A percentile compares a stretch with the other conserved stretches of the same genome.
Evolutionary conservation across 2,329 filamentous ascomycete species (phyloP).

Genomic region (Verticillium nubilum): DNA sequence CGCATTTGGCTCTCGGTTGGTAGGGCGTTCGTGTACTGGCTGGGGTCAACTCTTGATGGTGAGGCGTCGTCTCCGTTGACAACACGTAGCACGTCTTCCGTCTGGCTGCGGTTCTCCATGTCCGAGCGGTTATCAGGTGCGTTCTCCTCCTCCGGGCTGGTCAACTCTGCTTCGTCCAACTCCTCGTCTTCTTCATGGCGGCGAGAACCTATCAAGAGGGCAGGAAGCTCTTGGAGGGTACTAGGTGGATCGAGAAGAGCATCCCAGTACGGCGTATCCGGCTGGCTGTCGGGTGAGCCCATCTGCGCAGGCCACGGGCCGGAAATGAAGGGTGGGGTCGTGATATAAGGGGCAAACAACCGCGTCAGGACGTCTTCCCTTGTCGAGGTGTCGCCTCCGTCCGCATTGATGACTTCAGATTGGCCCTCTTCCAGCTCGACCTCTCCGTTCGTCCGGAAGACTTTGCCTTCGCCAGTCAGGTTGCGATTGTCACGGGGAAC

Average conservation of each 20-base stretch:
- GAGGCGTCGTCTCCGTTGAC: slow-evolving; percentile 6
- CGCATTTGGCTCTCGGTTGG: slow-evolving; percentile 36
- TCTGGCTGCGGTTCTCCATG: slow-evolving; percentile 16
- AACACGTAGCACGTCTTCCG: neutral
- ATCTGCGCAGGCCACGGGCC: slow-evolving; percentile 17
- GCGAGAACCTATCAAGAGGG: slow-evolving; percentile 24
- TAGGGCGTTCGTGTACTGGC: slow-evolving; percentile 22
- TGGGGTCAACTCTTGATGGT: slow-evolving; percentile 14
- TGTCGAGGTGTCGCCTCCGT: slow-evolving; percentile 54
- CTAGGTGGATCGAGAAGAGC: slow-evolving; percentile 40
- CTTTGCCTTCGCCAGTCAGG: slow-evolving; percentile 62
- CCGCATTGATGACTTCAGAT: slow-evolving; percentile 50
- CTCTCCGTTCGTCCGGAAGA: slow-evolving; percentile 56
- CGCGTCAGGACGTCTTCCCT: slow-evolving; percentile 56
- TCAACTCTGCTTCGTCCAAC: slow-evolving; percentile 9
- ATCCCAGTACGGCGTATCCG: slow-evolving; percentile 34
- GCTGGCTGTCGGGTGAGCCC: slow-evolving; percentile 20
- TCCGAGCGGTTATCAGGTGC: slow-evolving; percentile 18
- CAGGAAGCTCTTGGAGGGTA: slow-evolving; percentile 35
- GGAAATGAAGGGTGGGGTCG: slow-evolving; percentile 1
- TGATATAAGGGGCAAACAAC: slow-evolving; percentile 34
- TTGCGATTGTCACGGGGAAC: slow-evolving; percentile 59
- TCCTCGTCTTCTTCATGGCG: slow-evolving; percentile 14
- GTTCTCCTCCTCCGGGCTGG: slow-evolving; percentile 15
- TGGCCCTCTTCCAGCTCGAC: slow-evolving; percentile 57